phyloP scores from a whole-genome alignment of 2,329 filamentous ascomycete genomes.

The Penicillium sp. region DNA sequence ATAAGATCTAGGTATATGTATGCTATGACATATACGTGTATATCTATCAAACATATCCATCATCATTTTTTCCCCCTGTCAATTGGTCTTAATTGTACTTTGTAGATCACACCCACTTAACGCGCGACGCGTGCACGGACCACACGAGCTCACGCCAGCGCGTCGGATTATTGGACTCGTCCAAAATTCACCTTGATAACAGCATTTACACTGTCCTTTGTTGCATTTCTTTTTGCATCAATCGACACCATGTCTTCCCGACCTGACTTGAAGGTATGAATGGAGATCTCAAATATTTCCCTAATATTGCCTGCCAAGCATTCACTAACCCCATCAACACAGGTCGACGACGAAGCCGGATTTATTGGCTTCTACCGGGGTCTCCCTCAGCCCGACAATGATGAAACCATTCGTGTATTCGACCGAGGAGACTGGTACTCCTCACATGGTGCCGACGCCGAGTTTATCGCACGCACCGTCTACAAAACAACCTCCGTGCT shows the following conservation, averaged over 20 bases:
- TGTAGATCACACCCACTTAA: constrained; percentile 14
- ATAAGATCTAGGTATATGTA: too few species aligned
- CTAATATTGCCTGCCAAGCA: not conserved
- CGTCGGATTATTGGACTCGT: constrained; percentile 25
- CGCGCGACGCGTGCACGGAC: constrained; percentile 39
- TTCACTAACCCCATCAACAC: not conserved
- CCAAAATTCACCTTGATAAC: constrained; percentile 9
- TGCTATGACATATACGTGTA: too few species aligned
- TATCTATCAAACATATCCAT: too few species aligned
- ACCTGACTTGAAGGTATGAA: constrained; percentile 66
- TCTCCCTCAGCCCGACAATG: constrained; percentile 65
- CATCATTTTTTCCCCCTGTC: too few species aligned
- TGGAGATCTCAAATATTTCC: not conserved
- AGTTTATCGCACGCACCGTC: constrained; percentile 61
- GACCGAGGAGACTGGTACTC: constrained; percentile 95
- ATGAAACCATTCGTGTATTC: constrained; percentile 77
- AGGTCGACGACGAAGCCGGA: constrained; percentile 94
- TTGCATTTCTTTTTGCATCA: constrained; percentile 12
- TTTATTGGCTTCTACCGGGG: constrained; percentile 96
- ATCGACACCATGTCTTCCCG: constrained; percentile 63
- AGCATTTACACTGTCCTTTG: constrained; percentile 8
- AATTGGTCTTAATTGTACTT: not conserved
- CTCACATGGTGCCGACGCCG: constrained; percentile 51
- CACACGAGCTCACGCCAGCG: constrained; percentile 26
- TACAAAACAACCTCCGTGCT: constrained; percentile 98